These are phyloP conservation scores for Malus fusca DNA, from an alignment of 306 rosid species.

Conservation along the genomic window DNA sequence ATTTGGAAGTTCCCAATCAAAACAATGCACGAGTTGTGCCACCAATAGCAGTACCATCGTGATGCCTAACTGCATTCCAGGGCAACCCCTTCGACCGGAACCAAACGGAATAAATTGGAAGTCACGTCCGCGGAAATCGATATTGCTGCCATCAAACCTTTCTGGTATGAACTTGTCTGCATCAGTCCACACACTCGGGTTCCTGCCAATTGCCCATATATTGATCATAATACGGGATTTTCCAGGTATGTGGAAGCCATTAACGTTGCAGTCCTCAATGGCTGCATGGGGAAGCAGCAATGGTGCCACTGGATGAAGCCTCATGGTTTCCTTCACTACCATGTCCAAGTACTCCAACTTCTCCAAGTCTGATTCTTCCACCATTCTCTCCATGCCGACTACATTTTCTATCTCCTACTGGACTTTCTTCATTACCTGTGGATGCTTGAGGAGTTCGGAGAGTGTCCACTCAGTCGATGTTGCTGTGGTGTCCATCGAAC, in stretches of 20 bases:
- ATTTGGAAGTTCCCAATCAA: conserved; percentile 34
- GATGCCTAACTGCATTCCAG: conserved; percentile 22
- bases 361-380: conserved; percentile 51
- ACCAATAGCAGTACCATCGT: conserved; percentile 11
- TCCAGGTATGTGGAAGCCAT: conserved; percentile 40
- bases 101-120: conserved; percentile 35
- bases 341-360: conserved; percentile 36
- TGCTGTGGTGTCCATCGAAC: conserved; percentile 46
- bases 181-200: conserved; percentile 24
- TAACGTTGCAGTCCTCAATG: conserved; percentile 38
- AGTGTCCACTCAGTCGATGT: conserved; percentile 48
- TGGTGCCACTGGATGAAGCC: conserved; percentile 62
- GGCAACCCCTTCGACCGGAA: conserved; percentile 36
- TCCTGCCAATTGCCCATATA: conserved; percentile 25
- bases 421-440: conserved; percentile 46
- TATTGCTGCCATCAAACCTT: conserved; percentile 17
- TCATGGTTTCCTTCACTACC: conserved; percentile 49
- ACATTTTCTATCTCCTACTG: conserved; percentile 44
- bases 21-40: conserved; percentile 35
- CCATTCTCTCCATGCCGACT: conserved; percentile 49
- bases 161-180: conserved; percentile 27
- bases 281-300: conserved; percentile 48
- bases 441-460: conserved; percentile 45
- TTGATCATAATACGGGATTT: conserved; percentile 24
- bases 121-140: conserved; percentile 21